Conservation (phyloP, 192 early-diverging fungal species). For the Umbelopsis sp. region DNA sequence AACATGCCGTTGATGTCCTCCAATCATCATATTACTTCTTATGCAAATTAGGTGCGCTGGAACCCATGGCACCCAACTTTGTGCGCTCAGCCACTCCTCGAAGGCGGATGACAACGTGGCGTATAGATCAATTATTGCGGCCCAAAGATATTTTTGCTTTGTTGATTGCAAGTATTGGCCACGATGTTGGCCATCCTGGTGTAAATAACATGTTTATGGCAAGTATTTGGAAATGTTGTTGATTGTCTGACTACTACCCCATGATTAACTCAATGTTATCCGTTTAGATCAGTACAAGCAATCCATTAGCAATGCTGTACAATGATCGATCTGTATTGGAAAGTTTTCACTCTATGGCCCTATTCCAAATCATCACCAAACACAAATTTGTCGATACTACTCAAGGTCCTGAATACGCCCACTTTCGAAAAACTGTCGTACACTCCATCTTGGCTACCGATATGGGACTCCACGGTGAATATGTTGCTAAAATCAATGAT, state of each 20-base stretch:
- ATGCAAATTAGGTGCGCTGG: constrained; percentile 60
- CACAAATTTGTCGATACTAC: constrained; percentile 21
- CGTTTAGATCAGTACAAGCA: constrained; percentile 61
- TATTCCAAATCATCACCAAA: constrained; percentile 65
- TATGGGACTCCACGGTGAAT: constrained; percentile 82
- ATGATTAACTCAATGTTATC: background rate
- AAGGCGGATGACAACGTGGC: background rate
- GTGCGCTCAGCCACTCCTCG: background rate
- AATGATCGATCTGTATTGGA: constrained; percentile 97
- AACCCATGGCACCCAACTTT: constrained; percentile 21
- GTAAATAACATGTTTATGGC: constrained; percentile 93
- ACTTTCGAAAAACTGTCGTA: constrained; percentile 72
- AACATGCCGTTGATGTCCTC: constrained; percentile 91
- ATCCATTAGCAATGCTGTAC: constrained; percentile 86
- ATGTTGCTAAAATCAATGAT: constrained; percentile 69
- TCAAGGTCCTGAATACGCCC: constrained; percentile 27
- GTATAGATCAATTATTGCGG: constrained; percentile 45
- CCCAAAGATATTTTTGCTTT: constrained; percentile 70
- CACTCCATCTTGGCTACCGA: constrained; percentile 80
- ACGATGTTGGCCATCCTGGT: constrained; percentile 91
- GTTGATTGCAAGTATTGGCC: constrained; percentile 73
- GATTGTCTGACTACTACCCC: too few relatives aligned
- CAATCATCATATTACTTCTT: constrained; percentile 87
- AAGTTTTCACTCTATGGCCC: constrained; percentile 86
- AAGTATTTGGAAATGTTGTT: background rate